Percentiles rank a stretch among this genome's conserved stretches.
Evolutionary conservation across 2,329 filamentous ascomycete genomes (phyloP).

Genomic region (Cladobotryum mycophilum): DNA sequence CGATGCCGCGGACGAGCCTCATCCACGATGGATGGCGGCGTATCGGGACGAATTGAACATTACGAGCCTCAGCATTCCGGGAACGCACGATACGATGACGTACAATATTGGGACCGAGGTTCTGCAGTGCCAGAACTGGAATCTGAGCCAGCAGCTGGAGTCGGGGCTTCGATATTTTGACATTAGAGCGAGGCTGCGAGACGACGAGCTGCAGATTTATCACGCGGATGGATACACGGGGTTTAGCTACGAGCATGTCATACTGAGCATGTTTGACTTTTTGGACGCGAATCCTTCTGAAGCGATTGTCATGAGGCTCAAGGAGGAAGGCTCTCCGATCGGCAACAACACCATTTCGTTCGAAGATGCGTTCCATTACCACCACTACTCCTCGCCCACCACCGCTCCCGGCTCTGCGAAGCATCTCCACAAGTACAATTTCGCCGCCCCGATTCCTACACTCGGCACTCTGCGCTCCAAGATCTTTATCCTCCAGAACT

Average conservation of each 20-base stretch:
- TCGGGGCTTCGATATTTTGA: constrained; percentile 46
- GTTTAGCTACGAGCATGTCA: constrained; percentile 37
- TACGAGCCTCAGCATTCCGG: constrained; percentile 42
- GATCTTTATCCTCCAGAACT: constrained; percentile 44
- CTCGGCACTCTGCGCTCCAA: constrained; percentile 40
- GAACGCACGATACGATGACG: constrained; percentile 50
- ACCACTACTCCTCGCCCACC: constrained; percentile 28
- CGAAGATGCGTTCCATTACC: constrained; percentile 38
- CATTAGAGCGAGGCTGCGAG: constrained; percentile 38
- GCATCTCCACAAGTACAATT: constrained; percentile 32
- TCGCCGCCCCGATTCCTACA: constrained; percentile 31
- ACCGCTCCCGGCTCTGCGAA: constrained; percentile 29
- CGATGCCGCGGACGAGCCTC: constrained; percentile 27
- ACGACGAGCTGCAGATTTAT: constrained; percentile 40
- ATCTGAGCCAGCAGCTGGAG: constrained; percentile 37
- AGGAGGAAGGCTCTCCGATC: constrained; percentile 38
- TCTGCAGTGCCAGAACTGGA: constrained; percentile 43
- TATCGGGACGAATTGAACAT: constrained; percentile 37
- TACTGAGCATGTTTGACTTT: constrained; percentile 39
- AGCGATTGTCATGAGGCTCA: constrained; percentile 44
- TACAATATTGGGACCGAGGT: constrained; percentile 30
- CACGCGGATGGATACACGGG: constrained; percentile 41
- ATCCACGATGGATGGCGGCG: constrained; percentile 37
- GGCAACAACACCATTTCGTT: constrained; percentile 35
- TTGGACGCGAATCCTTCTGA: constrained; percentile 39